Percentiles rank a stretch among this genome's conserved stretches.
Conservation (phyloP, 345 rosid genomes). For the Euphorbia tirucalli region DNA sequence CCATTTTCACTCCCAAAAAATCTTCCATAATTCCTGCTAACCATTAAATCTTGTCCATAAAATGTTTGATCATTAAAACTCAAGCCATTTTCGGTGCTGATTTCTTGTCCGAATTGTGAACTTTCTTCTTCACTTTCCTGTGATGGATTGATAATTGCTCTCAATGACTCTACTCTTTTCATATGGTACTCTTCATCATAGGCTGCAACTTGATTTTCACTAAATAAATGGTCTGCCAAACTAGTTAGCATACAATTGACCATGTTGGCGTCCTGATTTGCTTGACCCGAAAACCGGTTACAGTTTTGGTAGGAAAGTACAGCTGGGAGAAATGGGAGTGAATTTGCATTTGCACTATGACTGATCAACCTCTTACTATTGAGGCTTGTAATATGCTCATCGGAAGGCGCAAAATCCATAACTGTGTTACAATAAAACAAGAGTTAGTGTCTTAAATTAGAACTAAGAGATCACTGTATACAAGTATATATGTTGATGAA, state of each 20-base stretch:
- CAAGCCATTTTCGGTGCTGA: background rate
- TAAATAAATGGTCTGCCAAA: slow-evolving; percentile 6
- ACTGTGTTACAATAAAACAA: slow-evolving; percentile 22
- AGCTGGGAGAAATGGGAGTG: background rate
- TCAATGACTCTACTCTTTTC: background rate
- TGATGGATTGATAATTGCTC: background rate
- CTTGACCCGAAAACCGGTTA: background rate
- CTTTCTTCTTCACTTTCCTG: background rate
- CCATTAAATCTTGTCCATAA: background rate
- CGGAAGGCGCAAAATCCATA: slow-evolving; percentile 24
- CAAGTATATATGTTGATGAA: background rate
- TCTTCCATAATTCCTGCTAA: too few species aligned
- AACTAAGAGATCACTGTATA: background rate
- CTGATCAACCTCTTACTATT: slow-evolving; percentile 1
- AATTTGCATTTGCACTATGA: too few species aligned
- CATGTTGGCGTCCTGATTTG: background rate
- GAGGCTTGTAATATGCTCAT: slow-evolving; percentile 5
- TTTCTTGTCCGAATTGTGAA: background rate
- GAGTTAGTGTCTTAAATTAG: slow-evolving; percentile 3
- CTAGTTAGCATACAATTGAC: background rate
- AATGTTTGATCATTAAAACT: background rate
- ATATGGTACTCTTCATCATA: slow-evolving; percentile 6
- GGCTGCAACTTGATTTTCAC: background rate
- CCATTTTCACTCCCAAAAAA: background rate
- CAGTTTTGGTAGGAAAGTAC: background rate